Evolutionary conservation across 371 early-diverging fungal genomes (phyloP).

Genomic region (Circinella minor): DNA sequence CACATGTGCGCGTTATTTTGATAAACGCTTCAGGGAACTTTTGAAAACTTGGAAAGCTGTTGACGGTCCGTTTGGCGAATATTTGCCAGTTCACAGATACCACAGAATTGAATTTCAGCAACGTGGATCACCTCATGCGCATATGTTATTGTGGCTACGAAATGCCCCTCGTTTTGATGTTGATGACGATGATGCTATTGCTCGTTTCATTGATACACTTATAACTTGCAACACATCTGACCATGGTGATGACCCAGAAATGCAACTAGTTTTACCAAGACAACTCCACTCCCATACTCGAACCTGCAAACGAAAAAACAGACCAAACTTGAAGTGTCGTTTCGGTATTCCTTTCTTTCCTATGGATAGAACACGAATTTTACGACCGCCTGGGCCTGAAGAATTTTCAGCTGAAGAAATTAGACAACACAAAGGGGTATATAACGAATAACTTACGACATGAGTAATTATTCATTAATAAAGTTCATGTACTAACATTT

Average conservation of each 20-base stretch:
- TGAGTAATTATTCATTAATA: too few species aligned
- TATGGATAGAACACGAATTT: not conserved
- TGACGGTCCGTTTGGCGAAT: constrained; percentile 7
- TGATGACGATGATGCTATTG: not conserved
- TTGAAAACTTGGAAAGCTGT: constrained; percentile 8
- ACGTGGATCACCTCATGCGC: constrained; percentile 11
- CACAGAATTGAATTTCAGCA: constrained; percentile 18
- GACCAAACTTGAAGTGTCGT: not conserved
- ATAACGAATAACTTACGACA: too few species aligned
- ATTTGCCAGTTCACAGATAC: not conserved
- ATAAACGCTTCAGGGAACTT: constrained; percentile 9
- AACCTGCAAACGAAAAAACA: constrained; percentile 7
- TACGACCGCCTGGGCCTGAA: not conserved
- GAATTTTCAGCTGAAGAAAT: not conserved
- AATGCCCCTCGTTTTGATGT: not conserved
- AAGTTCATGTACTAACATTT: too few species aligned
- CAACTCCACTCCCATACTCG: constrained; percentile 4
- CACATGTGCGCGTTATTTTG: constrained; percentile 17
- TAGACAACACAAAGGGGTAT: not conserved
- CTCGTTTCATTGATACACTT: not conserved
- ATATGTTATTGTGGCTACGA: not conserved
- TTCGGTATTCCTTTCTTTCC: constrained; percentile 6
- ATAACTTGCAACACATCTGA: not conserved
- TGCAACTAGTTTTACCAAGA: not conserved
- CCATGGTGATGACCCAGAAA: not conserved